These are phyloP conservation scores for Globisporangium nunn DNA, from an alignment of 352 stramenopile genomes.

Conservation along the genomic window DNA sequence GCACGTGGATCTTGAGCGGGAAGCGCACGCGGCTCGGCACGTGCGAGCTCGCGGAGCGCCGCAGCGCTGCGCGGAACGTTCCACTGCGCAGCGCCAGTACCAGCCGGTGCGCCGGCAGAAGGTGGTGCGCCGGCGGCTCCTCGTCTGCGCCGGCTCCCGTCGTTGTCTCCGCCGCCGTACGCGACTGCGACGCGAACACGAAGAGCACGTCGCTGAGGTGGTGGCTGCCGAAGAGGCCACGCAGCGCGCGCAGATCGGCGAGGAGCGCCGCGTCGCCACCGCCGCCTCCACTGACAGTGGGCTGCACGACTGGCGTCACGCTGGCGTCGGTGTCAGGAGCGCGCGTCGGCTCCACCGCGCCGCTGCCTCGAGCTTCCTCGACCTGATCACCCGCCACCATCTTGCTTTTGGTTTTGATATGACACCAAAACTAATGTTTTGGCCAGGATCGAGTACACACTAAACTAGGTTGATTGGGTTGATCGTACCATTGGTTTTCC, in stretches of 20 bases:
- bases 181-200: conserved; percentile 35
- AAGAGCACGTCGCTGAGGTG: conserved; percentile 79
- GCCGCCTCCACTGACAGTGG: too few species aligned
- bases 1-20: conserved; percentile 73
- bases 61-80: conserved; percentile 58
- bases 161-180: background rate
- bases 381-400: too few species aligned
- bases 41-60: conserved; percentile 60
- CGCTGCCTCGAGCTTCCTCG: too few species aligned
- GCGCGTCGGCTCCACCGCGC: background rate
- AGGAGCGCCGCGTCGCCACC: conserved; percentile 21
- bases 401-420: too few species aligned
- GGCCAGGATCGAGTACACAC: too few species aligned
- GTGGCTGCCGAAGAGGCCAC: conserved; percentile 54
- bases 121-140: conserved; percentile 20
- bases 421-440: too few species aligned
- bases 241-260: conserved; percentile 48
- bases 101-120: conserved; percentile 71
- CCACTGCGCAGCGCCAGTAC: conserved; percentile 69
- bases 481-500: too few species aligned
- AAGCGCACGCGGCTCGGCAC: conserved; percentile 64
- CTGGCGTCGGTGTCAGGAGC: background rate
- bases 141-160: background rate
- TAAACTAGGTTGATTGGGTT: too few species aligned
- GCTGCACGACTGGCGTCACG: too few species aligned